phyloP scores from a whole-genome alignment of 805 yeast species.

The Nadsonia fulvescens region DNA sequence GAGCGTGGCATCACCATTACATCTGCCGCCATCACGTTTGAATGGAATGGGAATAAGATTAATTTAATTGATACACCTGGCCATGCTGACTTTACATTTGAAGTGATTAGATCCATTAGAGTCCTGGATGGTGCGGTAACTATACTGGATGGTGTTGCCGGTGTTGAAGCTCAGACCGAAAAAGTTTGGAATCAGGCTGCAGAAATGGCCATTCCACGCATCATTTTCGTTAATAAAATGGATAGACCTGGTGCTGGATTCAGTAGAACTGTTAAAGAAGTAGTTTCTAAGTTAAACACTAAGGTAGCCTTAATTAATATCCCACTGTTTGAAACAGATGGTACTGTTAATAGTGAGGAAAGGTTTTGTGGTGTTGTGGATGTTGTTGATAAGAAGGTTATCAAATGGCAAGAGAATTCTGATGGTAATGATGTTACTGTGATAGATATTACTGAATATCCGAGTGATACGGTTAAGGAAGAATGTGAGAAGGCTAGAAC shows the following conservation, averaged over 20 bases:
- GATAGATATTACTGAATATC: conserved; percentile 19
- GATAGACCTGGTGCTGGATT: conserved; percentile 93
- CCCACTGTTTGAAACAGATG: conserved; percentile 45
- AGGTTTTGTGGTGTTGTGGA: conserved; percentile 60
- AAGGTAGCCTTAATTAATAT: conserved; percentile 56
- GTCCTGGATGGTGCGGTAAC: conserved; percentile 92
- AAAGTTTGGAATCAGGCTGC: conserved; percentile 88
- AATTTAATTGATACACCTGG: conserved; percentile 96
- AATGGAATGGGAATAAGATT: conserved; percentile 63
- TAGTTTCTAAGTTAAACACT: conserved; percentile 58
- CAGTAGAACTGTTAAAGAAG: conserved; percentile 73
- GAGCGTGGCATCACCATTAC: conserved; percentile 91
- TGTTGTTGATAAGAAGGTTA: conserved; percentile 41
- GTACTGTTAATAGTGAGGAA: conserved; percentile 18
- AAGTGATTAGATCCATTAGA: conserved; percentile 73
- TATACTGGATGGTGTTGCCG: conserved; percentile 87
- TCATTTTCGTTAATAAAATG: conserved; percentile 84
- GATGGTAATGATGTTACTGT: conserved; percentile 38
- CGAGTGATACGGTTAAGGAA: conserved; percentile 22
- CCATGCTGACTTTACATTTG: conserved; percentile 93
- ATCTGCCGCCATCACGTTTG: conserved; percentile 83
- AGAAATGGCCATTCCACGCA: conserved; percentile 46
- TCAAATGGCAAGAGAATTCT: conserved; percentile 23
- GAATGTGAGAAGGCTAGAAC: conserved; percentile 44
- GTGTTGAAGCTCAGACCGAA: conserved; percentile 96